Evolutionary conservation across 164 flowering plant species (phyloP).

Genomic region (Vitis rotundifolia): DNA sequence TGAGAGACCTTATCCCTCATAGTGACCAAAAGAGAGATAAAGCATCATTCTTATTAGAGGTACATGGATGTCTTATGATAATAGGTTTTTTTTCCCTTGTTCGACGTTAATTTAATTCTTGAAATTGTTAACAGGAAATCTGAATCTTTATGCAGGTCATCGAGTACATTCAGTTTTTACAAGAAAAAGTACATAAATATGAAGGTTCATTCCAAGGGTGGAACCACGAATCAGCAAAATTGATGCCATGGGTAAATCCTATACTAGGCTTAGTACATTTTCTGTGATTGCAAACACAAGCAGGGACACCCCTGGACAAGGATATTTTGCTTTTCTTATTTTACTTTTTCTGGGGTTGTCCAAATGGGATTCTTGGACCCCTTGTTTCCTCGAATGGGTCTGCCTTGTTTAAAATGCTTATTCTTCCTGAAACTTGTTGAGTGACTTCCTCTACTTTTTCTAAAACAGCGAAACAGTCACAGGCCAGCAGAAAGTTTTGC

Average conservation of each 20-base stretch:
- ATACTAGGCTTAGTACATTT: neutral
- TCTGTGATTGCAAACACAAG: too few species aligned
- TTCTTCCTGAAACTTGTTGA: neutral
- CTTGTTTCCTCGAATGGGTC: too few species aligned
- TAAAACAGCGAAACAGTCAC: slow-evolving; percentile 30
- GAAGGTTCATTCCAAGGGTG: slow-evolving; percentile 40
- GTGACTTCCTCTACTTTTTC: neutral
- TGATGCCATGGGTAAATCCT: slow-evolving; percentile 33
- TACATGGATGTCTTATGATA: slow-evolving; percentile 6
- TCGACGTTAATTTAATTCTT: neutral
- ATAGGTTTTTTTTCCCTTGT: neutral
- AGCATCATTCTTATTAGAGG: slow-evolving; percentile 56
- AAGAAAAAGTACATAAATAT: slow-evolving; percentile 44
- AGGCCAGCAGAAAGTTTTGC: slow-evolving; percentile 23
- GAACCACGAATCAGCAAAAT: slow-evolving; percentile 31
- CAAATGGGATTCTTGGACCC: too few species aligned
- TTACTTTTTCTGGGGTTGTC: too few species aligned
- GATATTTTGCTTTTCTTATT: too few species aligned
- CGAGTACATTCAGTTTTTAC: slow-evolving; percentile 51
- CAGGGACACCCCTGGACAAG: too few species aligned
- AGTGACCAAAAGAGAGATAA: slow-evolving; percentile 59
- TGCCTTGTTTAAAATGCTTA: too few species aligned
- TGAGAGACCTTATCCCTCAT: slow-evolving; percentile 48
- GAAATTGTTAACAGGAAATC: neutral
- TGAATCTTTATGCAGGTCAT: slow-evolving; percentile 34